Base-by-base conservation (phyloP, 2,329 filamentous ascomycete species). In the Aureobasidium lini region DNA sequence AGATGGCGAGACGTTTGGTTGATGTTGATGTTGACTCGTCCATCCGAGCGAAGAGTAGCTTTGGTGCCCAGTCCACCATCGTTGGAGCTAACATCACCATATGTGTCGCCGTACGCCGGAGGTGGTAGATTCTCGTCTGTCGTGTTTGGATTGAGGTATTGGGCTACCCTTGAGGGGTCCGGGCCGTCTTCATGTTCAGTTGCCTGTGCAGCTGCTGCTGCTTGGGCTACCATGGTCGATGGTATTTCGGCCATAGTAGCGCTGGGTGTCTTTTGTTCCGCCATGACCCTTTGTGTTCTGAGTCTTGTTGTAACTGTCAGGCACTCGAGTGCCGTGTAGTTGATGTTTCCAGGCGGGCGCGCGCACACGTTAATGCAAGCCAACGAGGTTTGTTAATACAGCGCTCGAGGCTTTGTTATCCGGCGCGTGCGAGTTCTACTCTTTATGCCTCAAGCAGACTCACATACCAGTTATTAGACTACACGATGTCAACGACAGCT, bases 11-110 rank as follows among this genome's bases (percentile, higher is more conserved):
- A 85, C 64, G 84, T 86, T 70, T 90, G 86, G 68, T 87, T 85
- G 73, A 94, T 89, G 63, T 85, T 86, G 75, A 94, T 90, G 68
- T 90, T 85, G 66, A 94, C 80, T 68, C 90, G 84, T 28, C 89
- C 89, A 74, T 92, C 87, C 62, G 83, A 88, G 47, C 69, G 68
- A 16, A 76, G 67, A 29, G 64, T 66, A 1, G 74, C 74, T 48
- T 73, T 69, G 47, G 73, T 75, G 52, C 71, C 69, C 53, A 75
- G 68, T 9, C 72, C 73, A 59, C 69, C 63, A 49, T 74, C 70
- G 34, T 71, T 68, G 62, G 73, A 70, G 36, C 69, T 63, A 31
- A 76, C 67, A 28, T 66, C 63, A 48, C 72, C 72, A 57, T 72
- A 72, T 16, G 70, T 65, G 13, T 73, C 71, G 39, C 72, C 72